Percentiles rank a stretch among this genome's conserved stretches.
phyloP scores from a whole-genome alignment of 169 alveolate genomes.

The Plasmodium gonderi region DNA sequence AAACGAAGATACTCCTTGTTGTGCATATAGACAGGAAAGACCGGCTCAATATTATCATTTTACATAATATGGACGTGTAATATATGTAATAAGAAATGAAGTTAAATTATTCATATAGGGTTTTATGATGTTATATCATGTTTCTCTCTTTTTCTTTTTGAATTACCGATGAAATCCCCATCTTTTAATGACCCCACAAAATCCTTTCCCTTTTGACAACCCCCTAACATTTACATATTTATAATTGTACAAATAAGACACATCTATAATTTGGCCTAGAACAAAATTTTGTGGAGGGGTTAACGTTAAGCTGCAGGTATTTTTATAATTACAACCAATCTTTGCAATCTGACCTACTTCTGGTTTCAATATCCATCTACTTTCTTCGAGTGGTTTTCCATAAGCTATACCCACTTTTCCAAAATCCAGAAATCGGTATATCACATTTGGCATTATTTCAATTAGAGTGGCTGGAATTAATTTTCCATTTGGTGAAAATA shows the following conservation, averaged over 20 bases:
- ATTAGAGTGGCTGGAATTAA: slow-evolving; percentile 71
- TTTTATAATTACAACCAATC: slow-evolving; percentile 77
- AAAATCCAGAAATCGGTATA: slow-evolving; percentile 63
- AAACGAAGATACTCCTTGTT: too few species aligned
- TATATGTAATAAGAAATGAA: too few species aligned
- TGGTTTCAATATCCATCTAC: slow-evolving; percentile 83
- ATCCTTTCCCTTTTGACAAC: slow-evolving; percentile 93
- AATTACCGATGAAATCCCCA: slow-evolving; percentile 92
- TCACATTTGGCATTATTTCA: slow-evolving; percentile 73
- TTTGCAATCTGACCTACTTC: slow-evolving; percentile 82
- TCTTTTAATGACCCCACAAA: slow-evolving; percentile 92
- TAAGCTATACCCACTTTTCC: slow-evolving; percentile 74
- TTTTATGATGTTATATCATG: not conserved
- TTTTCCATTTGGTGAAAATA: slow-evolving; percentile 64
- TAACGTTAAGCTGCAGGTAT: slow-evolving; percentile 81
- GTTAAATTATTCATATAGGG: too few species aligned
- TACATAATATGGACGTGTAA: too few species aligned
- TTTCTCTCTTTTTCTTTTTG: not conserved
- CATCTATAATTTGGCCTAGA: slow-evolving; percentile 89
- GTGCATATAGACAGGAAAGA: too few species aligned
- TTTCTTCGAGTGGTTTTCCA: slow-evolving; percentile 85
- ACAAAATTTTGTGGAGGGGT: slow-evolving; percentile 90
- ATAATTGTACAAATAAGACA: slow-evolving; percentile 86
- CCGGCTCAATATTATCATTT: too few species aligned
- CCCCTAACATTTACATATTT: slow-evolving; percentile 92